Conservation (phyloP, 2,329 filamentous ascomycete species). For the Paracamarosporium sp. region DNA sequence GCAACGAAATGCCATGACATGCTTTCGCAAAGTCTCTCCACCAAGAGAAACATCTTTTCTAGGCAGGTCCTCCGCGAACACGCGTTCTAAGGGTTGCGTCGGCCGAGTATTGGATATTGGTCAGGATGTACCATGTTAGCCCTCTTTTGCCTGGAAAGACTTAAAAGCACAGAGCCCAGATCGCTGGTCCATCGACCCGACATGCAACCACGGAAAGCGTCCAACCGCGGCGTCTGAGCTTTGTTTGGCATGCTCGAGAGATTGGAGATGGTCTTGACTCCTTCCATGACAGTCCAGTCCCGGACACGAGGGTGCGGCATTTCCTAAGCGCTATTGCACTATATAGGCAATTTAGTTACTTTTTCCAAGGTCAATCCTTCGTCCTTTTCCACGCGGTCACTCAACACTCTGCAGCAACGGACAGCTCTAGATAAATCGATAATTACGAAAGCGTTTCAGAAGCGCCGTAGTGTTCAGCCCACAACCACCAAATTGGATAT, state of each 20-base stretch:
- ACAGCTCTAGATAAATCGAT: conserved; percentile 31
- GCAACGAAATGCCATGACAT: not conserved
- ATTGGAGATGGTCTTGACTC: not conserved
- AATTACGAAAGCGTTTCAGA: not conserved
- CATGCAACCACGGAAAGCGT: conserved; percentile 30
- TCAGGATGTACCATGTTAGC: conserved; percentile 29
- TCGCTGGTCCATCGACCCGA: conserved; percentile 28
- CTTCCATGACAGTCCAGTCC: not conserved
- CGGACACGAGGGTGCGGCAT: conserved; percentile 18
- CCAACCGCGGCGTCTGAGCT: conserved; percentile 1
- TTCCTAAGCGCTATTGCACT: conserved; percentile 25
- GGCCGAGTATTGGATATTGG: conserved; percentile 26
- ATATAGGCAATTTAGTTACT: conserved; percentile 26
- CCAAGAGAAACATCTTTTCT: conserved; percentile 11
- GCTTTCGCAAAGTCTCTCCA: not conserved
- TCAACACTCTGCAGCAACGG: conserved; percentile 11
- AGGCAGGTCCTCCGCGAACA: conserved; percentile 29
- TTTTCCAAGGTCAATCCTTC: conserved; percentile 15
- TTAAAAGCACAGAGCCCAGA: conserved; percentile 26
- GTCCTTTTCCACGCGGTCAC: not conserved
- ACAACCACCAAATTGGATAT: conserved; percentile 14
- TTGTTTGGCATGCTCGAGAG: not conserved
- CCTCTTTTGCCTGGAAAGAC: conserved; percentile 25
- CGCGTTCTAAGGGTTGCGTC: conserved; percentile 34
- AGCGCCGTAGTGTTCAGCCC: not conserved